phyloP scores from a whole-genome alignment of 2,329 filamentous ascomycete species.

The Amphichorda felina region DNA sequence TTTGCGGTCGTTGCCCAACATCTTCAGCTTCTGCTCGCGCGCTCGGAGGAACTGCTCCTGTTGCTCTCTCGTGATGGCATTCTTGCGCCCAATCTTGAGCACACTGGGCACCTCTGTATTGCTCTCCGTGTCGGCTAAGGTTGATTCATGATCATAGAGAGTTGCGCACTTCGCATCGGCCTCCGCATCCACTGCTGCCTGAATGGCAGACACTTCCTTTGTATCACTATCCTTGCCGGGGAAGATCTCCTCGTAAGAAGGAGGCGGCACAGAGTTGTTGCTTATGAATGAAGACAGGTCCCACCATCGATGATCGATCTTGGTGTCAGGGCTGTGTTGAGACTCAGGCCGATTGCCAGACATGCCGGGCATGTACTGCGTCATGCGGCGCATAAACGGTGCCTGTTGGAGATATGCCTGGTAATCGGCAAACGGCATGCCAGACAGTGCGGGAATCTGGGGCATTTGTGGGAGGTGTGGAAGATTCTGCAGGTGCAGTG shows the following conservation, averaged over 20 bases:
- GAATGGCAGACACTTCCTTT: constrained; percentile 46
- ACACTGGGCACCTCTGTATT: constrained; percentile 28
- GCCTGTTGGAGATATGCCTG: constrained; percentile 50
- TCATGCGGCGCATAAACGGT: constrained; percentile 60
- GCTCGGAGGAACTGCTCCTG: constrained; percentile 50
- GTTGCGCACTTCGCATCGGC: constrained; percentile 45
- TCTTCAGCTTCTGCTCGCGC: constrained; percentile 51
- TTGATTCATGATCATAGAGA: constrained; percentile 33
- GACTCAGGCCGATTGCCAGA: constrained; percentile 36
- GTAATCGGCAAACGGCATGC: constrained; percentile 59
- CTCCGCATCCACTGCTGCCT: constrained; percentile 44
- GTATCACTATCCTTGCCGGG: constrained; percentile 41
- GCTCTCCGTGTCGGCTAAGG: constrained; percentile 4
- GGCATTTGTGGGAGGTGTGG: constrained; percentile 42
- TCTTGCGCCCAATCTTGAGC: constrained; percentile 50
- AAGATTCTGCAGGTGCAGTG: constrained; percentile 50
- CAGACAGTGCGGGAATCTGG: constrained; percentile 41
- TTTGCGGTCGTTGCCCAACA: constrained; percentile 50
- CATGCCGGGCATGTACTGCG: constrained; percentile 59
- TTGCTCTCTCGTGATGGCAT: constrained; percentile 52
- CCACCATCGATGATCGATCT: constrained; percentile 52
- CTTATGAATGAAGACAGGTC: constrained; percentile 47
- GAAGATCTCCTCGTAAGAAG: constrained; percentile 71
- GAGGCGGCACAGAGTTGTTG: constrained; percentile 43
- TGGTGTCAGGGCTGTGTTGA: constrained; percentile 21